Evolutionary conservation across 2,329 filamentous ascomycete species (phyloP).

Genomic region (Aspergillus caelatus): DNA sequence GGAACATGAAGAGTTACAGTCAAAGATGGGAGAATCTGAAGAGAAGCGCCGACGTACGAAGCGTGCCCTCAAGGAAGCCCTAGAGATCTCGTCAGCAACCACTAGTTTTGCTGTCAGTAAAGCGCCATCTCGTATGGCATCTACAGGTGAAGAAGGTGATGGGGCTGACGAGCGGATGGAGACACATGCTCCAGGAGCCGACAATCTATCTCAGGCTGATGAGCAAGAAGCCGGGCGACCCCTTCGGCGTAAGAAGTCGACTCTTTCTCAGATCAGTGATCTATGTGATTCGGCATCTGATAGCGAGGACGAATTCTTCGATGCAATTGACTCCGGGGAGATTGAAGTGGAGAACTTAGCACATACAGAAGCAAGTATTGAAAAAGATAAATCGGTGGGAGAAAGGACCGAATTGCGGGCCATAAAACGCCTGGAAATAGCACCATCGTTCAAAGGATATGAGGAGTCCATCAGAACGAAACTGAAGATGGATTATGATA

Average conservation of each 20-base stretch:
- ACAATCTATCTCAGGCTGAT: constrained; percentile 14
- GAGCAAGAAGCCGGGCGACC: constrained; percentile 13
- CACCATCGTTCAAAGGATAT: constrained; percentile 81
- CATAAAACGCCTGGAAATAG: constrained; percentile 65
- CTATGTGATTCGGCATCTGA: constrained; percentile 76
- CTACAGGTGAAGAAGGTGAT: constrained; percentile 37
- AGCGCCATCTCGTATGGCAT: constrained; percentile 31
- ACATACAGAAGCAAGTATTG: constrained; percentile 47
- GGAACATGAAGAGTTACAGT: constrained; percentile 90
- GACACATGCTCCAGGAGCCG: constrained; percentile 15
- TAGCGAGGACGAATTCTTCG: constrained; percentile 87
- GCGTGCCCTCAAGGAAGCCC: constrained; percentile 80
- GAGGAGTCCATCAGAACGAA: constrained; percentile 80
- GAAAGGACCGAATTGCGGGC: constrained; percentile 47
- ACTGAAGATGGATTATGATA: constrained; percentile 87
- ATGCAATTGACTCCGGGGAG: constrained; percentile 91
- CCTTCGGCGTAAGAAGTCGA: constrained; percentile 63
- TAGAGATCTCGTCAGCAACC: constrained; percentile 60
- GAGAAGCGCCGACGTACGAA: constrained; percentile 88
- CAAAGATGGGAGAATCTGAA: constrained; percentile 84
- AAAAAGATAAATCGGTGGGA: constrained; percentile 50
- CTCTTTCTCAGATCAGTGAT: constrained; percentile 70
- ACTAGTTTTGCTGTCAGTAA: constrained; percentile 42
- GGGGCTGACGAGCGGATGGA: constrained; percentile 41
- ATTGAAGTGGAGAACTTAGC: constrained; percentile 71